phyloP scores from a whole-genome alignment of 148 eudicot species.

The Gaultheria prostrata region DNA sequence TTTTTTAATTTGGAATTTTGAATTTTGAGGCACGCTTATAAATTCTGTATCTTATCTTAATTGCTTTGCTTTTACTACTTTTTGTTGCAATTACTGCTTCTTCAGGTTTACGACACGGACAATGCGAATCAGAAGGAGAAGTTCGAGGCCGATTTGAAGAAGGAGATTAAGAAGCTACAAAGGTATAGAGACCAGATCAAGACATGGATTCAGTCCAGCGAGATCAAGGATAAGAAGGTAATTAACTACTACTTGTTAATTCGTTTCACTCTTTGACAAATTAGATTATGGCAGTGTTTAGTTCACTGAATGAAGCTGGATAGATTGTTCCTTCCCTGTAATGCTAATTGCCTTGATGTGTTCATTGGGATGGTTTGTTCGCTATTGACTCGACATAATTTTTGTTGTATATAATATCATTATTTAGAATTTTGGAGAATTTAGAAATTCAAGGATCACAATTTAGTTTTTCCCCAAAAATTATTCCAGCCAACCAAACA shows the following conservation, averaged over 20 bases:
- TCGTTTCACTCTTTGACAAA: background rate
- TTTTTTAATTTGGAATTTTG: background rate
- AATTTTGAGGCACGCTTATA: background rate
- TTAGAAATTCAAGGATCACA: background rate
- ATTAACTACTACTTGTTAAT: background rate
- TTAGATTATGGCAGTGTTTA: background rate
- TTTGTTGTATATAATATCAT: background rate
- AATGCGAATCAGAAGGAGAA: slow-evolving; percentile 99
- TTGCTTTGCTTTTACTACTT: background rate
- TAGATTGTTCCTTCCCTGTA: background rate
- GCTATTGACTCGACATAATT: background rate
- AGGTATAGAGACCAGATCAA: slow-evolving; percentile 97
- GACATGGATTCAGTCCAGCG: slow-evolving; percentile 98
- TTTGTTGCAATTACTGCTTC: background rate
- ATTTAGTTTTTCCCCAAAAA: slow-evolving; percentile 4
- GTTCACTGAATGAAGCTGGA: background rate
- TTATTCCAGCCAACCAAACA: background rate
- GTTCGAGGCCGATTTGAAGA: slow-evolving; percentile 98
- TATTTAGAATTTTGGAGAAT: background rate
- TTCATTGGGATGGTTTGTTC: background rate
- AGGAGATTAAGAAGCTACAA: slow-evolving; percentile 98
- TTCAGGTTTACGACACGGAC: slow-evolving; percentile 92
- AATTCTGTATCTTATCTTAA: background rate
- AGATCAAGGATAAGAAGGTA: slow-evolving; percentile 99
- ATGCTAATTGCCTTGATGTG: background rate